phyloP scores from a whole-genome alignment of 805 yeast genomes.

The Monosporozyma solicola region DNA sequence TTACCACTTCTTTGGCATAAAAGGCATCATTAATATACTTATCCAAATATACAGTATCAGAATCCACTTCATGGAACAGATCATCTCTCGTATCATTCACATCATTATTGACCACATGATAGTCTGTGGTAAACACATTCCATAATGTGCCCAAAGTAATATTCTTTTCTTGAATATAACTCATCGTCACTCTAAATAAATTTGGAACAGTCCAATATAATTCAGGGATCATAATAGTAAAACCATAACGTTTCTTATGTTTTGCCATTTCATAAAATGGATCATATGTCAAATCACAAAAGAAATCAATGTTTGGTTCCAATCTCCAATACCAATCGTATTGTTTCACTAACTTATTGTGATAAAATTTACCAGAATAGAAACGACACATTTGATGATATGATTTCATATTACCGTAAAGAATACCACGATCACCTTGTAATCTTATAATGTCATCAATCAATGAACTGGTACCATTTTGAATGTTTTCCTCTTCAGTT shows the following conservation, averaged over 20 bases:
- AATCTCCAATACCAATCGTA: slow-evolving; percentile 95
- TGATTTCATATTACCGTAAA: slow-evolving; percentile 74
- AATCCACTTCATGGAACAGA: background rate
- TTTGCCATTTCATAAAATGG: slow-evolving; percentile 77
- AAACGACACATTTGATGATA: slow-evolving; percentile 96
- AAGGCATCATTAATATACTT: slow-evolving; percentile 25
- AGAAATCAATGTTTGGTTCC: slow-evolving; percentile 86
- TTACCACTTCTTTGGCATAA: slow-evolving; percentile 11
- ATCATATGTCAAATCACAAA: slow-evolving; percentile 86
- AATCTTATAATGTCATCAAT: slow-evolving; percentile 5
- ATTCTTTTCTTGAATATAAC: slow-evolving; percentile 42
- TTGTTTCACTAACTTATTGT: slow-evolving; percentile 61
- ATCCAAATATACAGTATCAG: slow-evolving; percentile 17
- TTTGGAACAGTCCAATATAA: slow-evolving; percentile 75
- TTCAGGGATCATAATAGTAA: slow-evolving; percentile 71
- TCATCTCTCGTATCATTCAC: slow-evolving; percentile 15
- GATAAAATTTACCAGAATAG: slow-evolving; percentile 73
- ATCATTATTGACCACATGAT: slow-evolving; percentile 29
- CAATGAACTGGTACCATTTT: slow-evolving; percentile 28
- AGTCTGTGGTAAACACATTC: slow-evolving; percentile 49
- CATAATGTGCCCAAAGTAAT: slow-evolving; percentile 55
- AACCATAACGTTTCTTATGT: slow-evolving; percentile 69
- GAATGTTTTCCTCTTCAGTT: background rate
- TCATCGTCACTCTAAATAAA: slow-evolving; percentile 61
- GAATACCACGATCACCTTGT: slow-evolving; percentile 70